A percentile compares a stretch with the other conserved stretches of the same genome.
phyloP scores from a whole-genome alignment of 2,329 filamentous ascomycete genomes.

The Meredithiella fracta region DNA sequence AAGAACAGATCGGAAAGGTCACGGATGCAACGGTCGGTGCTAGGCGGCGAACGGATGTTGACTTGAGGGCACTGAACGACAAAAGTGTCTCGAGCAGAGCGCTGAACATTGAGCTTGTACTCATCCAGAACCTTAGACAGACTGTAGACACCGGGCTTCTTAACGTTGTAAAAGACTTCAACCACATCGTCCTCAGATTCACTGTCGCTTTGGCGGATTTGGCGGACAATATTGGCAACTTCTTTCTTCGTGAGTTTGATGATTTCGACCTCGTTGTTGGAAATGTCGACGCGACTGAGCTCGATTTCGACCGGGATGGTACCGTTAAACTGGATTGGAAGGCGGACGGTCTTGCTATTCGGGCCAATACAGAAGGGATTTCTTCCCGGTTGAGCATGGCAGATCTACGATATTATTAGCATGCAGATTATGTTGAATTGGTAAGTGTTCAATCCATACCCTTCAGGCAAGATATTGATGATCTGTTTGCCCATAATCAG shows the following conservation, averaged over 20 bases:
- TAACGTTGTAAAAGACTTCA: slow-evolving; percentile 56
- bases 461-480: slow-evolving; percentile 93
- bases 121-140: slow-evolving; percentile 77
- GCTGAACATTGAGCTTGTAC: slow-evolving; percentile 83
- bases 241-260: slow-evolving; percentile 61
- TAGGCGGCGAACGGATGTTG: slow-evolving; percentile 46
- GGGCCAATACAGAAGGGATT: slow-evolving; percentile 64
- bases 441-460: slow-evolving; percentile 28
- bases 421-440: neutral
- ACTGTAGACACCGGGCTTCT: slow-evolving; percentile 76
- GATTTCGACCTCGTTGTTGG: slow-evolving; percentile 62
- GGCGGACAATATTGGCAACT: slow-evolving; percentile 55
- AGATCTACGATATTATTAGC: slow-evolving; percentile 33
- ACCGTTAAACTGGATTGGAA: slow-evolving; percentile 88
- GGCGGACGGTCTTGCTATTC: slow-evolving; percentile 40
- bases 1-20: slow-evolving; percentile 76
- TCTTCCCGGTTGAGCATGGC: slow-evolving; percentile 73
- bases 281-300: slow-evolving; percentile 70
- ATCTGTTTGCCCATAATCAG: slow-evolving; percentile 93
- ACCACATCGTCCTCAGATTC: slow-evolving; percentile 46
- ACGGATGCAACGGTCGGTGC: slow-evolving; percentile 58
- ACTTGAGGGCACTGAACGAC: slow-evolving; percentile 77
- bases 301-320: slow-evolving; percentile 81
- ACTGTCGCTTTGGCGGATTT: slow-evolving; percentile 46
- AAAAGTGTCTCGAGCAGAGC: slow-evolving; percentile 57